These are phyloP conservation scores for Rubroboletus pulcherrimus DNA, from an alignment of 768 basidiomycete genomes.

Conservation along the genomic window DNA sequence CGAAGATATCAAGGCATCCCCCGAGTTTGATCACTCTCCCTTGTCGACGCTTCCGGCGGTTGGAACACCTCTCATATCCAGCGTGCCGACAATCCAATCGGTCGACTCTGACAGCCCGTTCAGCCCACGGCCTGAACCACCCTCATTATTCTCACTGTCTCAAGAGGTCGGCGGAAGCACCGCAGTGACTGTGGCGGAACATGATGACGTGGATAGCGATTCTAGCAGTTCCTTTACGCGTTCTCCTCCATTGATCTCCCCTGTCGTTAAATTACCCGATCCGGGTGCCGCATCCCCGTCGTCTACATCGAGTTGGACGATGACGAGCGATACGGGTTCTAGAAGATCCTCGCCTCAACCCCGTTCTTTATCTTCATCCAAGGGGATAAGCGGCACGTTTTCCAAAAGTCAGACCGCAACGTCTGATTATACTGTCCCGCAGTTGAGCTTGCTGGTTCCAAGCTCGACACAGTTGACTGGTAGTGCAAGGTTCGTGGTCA, in stretches of 20 bases:
- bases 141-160: conserved; percentile 18
- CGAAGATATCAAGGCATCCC: conserved; percentile 10
- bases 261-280: conserved; percentile 28
- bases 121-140: conserved; percentile 27
- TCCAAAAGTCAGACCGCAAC: conserved; percentile 4
- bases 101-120: conserved; percentile 23
- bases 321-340: conserved; percentile 23
- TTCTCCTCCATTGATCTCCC: conserved; percentile 29
- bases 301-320: conserved; percentile 29
- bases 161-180: conserved; percentile 8
- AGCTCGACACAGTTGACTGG: conserved; percentile 7
- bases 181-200: neutral
- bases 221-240: conserved; percentile 23
- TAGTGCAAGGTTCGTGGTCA: conserved; percentile 13
- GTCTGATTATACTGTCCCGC: conserved; percentile 17
- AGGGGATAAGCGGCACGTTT: conserved; percentile 6
- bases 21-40: conserved; percentile 29
- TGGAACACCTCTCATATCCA: conserved; percentile 27
- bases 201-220: conserved; percentile 16
- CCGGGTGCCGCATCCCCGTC: conserved; percentile 19
- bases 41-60: conserved; percentile 29
- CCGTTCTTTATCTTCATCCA: conserved; percentile 9
- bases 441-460: conserved; percentile 29
- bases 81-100: conserved; percentile 9
- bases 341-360: conserved; percentile 10